These are phyloP conservation scores for Pseudozyma thailandica DNA, from an alignment of 1,284 basidiomycete genomes.

Conservation along the genomic window DNA sequence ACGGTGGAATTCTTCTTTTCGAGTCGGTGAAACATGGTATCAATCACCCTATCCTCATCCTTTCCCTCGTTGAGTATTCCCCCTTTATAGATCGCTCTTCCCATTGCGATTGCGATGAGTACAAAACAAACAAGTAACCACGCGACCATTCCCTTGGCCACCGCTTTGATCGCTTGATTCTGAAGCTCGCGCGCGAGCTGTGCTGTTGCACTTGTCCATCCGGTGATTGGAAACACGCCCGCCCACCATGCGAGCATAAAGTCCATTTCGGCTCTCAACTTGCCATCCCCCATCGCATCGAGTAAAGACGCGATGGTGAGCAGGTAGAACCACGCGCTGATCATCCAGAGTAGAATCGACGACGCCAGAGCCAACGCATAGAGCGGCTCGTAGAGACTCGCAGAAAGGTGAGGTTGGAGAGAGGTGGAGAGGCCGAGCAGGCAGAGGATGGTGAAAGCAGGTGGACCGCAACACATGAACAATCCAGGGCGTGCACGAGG, in stretches of 20 bases:
- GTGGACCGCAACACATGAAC: constrained; percentile 48
- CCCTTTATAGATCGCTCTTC: constrained; percentile 10
- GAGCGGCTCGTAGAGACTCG: constrained; percentile 5
- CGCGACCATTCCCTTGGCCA: constrained; percentile 24
- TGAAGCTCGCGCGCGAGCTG: constrained; percentile 15
- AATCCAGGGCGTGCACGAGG: constrained; percentile 22
- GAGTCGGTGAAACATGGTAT: constrained; percentile 21
- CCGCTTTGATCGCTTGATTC: not conserved
- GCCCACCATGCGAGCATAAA: constrained; percentile 52
- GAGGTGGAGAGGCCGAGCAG: constrained; percentile 22
- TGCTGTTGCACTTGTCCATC: constrained; percentile 28
- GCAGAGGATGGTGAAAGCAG: constrained; percentile 40
- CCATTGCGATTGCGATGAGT: constrained; percentile 10
- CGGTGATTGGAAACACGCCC: constrained; percentile 37
- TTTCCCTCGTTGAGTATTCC: constrained; percentile 30
- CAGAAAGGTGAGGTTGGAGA: not conserved
- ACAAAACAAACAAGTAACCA: constrained; percentile 18
- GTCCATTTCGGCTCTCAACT: constrained; percentile 14
- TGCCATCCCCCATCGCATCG: not conserved
- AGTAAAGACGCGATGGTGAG: constrained; percentile 27
- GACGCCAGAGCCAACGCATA: constrained; percentile 6
- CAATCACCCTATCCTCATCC: constrained; percentile 47
- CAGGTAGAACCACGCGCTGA: constrained; percentile 36
- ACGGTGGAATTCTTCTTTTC: not conserved
- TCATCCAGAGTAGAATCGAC: constrained; percentile 29